A percentile compares a stretch with the other conserved stretches of the same genome.
These are phyloP conservation scores for Zasmidium cellare DNA, from an alignment of 2,329 filamentous ascomycete species.

Conservation along the genomic window DNA sequence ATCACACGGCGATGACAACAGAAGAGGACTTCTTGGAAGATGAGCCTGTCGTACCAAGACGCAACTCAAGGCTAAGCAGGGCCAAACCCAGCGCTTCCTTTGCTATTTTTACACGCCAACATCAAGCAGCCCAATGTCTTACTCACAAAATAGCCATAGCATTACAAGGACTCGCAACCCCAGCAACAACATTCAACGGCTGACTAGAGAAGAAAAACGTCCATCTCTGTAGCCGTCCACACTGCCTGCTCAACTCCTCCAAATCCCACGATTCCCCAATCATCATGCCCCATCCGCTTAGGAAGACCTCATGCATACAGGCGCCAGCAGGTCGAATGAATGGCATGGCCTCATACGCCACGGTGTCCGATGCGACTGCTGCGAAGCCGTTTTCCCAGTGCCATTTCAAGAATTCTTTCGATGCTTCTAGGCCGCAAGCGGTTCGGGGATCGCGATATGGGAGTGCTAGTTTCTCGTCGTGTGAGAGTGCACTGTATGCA, in stretches of 20 bases:
- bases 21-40: too few relatives aligned
- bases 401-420: slow-evolving; percentile 10
- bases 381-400: slow-evolving; percentile 13
- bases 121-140: too few relatives aligned
- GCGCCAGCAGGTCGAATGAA: slow-evolving; percentile 30
- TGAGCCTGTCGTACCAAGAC: too few relatives aligned
- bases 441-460: slow-evolving; percentile 1
- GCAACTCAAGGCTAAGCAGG: too few relatives aligned
- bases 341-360: slow-evolving; percentile 34
- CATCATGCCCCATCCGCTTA: slow-evolving; percentile 52
- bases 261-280: slow-evolving; percentile 54
- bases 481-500: slow-evolving; percentile 25
- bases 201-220: slow-evolving; percentile 51
- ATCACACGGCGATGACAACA: too few relatives aligned
- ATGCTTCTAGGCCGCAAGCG: slow-evolving; percentile 6
- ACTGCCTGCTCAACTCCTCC: slow-evolving; percentile 45
- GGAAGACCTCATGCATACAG: slow-evolving; percentile 47
- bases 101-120: too few relatives aligned
- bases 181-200: slow-evolving; percentile 45
- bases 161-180: slow-evolving; percentile 39
- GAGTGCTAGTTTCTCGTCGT: slow-evolving; percentile 3
- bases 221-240: slow-evolving; percentile 40
- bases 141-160: slow-evolving; percentile 38
- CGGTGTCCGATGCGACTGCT: slow-evolving; percentile 16
- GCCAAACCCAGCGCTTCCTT: too few relatives aligned